These are phyloP conservation scores for Angophora floribunda DNA, from an alignment of 345 rosid species.

Conservation along the genomic window DNA sequence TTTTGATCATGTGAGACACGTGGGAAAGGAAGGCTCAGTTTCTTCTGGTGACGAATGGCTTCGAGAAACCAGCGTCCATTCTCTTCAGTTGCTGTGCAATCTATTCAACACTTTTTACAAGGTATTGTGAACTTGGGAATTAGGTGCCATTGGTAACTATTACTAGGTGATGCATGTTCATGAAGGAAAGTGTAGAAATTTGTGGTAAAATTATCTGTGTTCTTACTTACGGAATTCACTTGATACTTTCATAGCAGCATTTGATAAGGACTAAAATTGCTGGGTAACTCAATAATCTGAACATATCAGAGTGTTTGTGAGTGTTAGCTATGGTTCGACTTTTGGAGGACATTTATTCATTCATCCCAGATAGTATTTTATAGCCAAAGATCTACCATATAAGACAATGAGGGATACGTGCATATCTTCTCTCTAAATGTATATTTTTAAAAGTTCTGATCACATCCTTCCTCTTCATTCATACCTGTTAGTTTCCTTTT, in stretches of 20 bases:
- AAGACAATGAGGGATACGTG: neutral
- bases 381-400: neutral
- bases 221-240: neutral
- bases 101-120: slow-evolving; percentile 78
- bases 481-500: neutral
- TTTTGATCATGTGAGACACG: slow-evolving; percentile 85
- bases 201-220: neutral
- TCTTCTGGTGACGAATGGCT: slow-evolving; percentile 74
- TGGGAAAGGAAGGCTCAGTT: slow-evolving; percentile 66
- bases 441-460: neutral
- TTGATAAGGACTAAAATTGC: neutral
- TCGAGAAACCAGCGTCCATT: slow-evolving; percentile 88
- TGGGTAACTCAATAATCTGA: neutral
- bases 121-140: slow-evolving; percentile 11
- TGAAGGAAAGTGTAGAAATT: neutral
- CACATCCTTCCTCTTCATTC: neutral
- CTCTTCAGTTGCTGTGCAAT: slow-evolving; percentile 86
- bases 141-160: neutral
- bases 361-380: neutral
- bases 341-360: neutral
- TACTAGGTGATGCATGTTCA: neutral
- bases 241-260: neutral
- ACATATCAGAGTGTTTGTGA: neutral
- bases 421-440: neutral
- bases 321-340: neutral